Conservation (phyloP, 2,329 filamentous ascomycete genomes). For the Endothia cerciana region DNA sequence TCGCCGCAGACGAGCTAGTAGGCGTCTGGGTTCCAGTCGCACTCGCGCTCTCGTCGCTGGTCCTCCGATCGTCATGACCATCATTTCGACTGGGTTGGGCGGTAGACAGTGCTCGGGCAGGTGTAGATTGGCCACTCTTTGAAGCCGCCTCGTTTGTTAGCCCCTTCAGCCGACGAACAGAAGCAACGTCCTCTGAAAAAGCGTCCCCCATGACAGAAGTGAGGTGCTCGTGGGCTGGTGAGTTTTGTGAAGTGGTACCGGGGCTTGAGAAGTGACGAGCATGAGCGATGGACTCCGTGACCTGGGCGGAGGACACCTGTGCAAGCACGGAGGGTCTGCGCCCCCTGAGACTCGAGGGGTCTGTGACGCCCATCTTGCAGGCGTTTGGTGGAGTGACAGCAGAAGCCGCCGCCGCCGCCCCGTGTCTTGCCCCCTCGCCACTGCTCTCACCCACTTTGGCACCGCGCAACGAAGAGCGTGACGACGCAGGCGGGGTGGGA, state of each 20-base stretch:
- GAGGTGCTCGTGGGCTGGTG: constrained; percentile 51
- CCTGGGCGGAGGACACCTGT: constrained; percentile 63
- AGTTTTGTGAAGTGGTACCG: constrained; percentile 56
- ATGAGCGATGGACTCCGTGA: constrained; percentile 65
- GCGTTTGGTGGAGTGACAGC: constrained; percentile 41
- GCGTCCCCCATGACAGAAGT: constrained; percentile 43
- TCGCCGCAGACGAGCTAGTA: constrained; percentile 53
- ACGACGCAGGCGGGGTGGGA: constrained; percentile 62
- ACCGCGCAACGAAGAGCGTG: constrained; percentile 49
- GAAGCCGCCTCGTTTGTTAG: constrained; percentile 81
- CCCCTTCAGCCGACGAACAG: constrained; percentile 74
- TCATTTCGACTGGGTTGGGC: constrained; percentile 57
- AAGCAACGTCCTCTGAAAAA: constrained; percentile 59
- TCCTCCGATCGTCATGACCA: constrained; percentile 45
- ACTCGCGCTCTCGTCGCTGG: constrained; percentile 44
- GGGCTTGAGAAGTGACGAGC: constrained; percentile 73
- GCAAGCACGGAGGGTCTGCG: constrained; percentile 53
- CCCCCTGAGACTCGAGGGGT: constrained; percentile 46
- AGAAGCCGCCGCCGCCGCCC: constrained; percentile 38
- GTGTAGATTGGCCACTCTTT: constrained; percentile 93
- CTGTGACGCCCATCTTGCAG: constrained; percentile 49
- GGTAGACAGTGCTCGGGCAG: constrained; percentile 81
- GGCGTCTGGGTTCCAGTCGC: constrained; percentile 59
- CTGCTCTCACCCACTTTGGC: constrained; percentile 46
- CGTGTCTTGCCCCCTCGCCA: constrained; percentile 42